Evolutionary conservation across 1,284 basidiomycete genomes (phyloP).

Genomic region (Ceratobasidium sp.): DNA sequence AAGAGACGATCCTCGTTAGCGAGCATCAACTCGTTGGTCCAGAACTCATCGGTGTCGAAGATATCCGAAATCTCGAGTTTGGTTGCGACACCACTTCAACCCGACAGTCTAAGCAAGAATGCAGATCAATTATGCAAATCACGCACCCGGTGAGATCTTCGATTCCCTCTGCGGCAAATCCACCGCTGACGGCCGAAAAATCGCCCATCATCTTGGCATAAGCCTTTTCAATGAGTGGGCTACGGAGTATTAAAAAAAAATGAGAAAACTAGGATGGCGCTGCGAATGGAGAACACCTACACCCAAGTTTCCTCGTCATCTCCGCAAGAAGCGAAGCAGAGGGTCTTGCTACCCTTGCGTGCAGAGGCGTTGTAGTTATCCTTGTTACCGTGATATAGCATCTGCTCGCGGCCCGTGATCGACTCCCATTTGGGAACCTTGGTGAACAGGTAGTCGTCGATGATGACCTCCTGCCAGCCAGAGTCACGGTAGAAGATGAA

Average conservation of each 20-base stretch:
- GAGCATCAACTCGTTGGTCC: constrained; percentile 51
- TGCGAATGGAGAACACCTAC: constrained; percentile 23
- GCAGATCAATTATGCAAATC: background rate
- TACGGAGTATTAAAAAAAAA: background rate
- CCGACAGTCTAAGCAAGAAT: background rate
- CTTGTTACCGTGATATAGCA: constrained; percentile 48
- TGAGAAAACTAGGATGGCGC: background rate
- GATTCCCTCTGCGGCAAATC: constrained; percentile 41
- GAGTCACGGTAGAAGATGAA: constrained; percentile 50
- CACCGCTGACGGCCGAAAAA: constrained; percentile 43
- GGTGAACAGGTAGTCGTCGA: constrained; percentile 43
- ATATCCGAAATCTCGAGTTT: constrained; percentile 50
- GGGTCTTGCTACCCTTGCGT: constrained; percentile 46
- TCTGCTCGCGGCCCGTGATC: constrained; percentile 46
- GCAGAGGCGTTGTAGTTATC: constrained; percentile 48
- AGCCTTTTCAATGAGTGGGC: constrained; percentile 41
- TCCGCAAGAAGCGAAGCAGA: constrained; percentile 48
- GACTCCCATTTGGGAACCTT: constrained; percentile 32
- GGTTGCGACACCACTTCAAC: constrained; percentile 40
- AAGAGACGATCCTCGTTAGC: constrained; percentile 63
- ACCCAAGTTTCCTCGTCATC: constrained; percentile 50
- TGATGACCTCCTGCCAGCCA: constrained; percentile 48
- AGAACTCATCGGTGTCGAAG: constrained; percentile 52
- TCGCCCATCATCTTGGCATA: constrained; percentile 43
- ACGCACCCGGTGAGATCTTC: constrained; percentile 46